phyloP scores from a whole-genome alignment of 305 asterid genomes.

The Fraxinus velutina region DNA sequence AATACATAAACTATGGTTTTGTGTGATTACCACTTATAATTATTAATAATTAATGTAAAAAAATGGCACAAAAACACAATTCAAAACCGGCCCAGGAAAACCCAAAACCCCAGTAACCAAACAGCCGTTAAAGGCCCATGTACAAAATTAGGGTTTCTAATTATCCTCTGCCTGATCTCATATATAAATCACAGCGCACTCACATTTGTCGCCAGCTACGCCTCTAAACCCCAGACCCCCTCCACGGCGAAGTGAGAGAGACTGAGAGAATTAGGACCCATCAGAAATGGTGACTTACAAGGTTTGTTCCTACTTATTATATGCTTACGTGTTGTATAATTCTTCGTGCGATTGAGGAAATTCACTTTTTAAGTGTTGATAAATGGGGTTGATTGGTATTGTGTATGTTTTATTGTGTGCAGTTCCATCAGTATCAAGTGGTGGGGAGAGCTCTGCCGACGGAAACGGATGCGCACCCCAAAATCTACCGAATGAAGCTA shows the following conservation, averaged over 20 bases:
- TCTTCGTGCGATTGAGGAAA: not conserved
- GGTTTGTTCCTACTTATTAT: conserved; percentile 22
- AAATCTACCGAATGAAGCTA: conserved; percentile 73
- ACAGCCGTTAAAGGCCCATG: not conserved
- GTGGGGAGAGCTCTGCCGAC: conserved; percentile 71
- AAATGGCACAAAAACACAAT: not conserved
- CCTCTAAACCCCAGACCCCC: not conserved
- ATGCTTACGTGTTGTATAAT: not conserved
- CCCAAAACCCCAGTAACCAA: not conserved
- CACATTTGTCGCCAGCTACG: no score
- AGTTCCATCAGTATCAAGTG: conserved; percentile 73
- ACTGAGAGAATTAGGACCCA: not conserved
- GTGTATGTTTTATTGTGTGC: conserved; percentile 23
- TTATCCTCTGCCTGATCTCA: not conserved
- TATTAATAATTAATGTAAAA: no score
- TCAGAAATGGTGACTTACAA: conserved; percentile 40
- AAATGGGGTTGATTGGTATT: not conserved
- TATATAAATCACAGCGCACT: not conserved
- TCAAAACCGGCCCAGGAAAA: not conserved
- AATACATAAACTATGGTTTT: no score
- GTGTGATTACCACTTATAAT: no score
- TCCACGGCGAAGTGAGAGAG: not conserved
- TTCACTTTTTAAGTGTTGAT: not conserved
- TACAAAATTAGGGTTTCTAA: not conserved
- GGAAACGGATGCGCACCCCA: conserved; percentile 61